These are phyloP conservation scores for Halophytophthora batemanensis DNA, from an alignment of 352 stramenopile genomes.

Conservation along the genomic window DNA sequence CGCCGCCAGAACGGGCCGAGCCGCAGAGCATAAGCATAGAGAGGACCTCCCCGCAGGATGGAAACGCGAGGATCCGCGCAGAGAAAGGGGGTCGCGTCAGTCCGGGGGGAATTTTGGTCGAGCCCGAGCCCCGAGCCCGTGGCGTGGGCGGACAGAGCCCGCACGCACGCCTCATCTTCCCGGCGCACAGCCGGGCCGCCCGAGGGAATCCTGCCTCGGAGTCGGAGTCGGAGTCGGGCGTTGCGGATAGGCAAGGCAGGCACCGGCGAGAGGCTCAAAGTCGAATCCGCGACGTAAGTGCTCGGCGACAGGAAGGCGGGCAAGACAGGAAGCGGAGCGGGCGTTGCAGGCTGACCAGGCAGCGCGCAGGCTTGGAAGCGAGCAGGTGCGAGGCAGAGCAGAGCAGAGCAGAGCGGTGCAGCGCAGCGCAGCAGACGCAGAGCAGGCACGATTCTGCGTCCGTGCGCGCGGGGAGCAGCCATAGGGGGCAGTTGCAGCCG, in stretches of 20 bases:
- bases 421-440: background rate
- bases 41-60: background rate
- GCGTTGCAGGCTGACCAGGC: no score
- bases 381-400: background rate
- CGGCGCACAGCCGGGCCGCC: background rate
- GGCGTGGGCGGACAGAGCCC: slow-evolving; percentile 7
- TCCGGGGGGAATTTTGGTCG: slow-evolving; percentile 12
- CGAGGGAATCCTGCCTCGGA: no score
- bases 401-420: background rate
- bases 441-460: background rate
- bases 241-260: no score
- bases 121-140: background rate
- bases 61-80: background rate
- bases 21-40: background rate
- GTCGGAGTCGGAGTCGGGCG: no score
- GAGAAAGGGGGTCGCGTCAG: slow-evolving; percentile 13
- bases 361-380: no score
- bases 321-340: no score
- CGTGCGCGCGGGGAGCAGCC: background rate
- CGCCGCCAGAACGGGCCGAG: no score
- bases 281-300: no score
- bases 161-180: slow-evolving; percentile 2
- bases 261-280: no score
- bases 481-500: background rate
- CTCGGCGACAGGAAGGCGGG: no score